Conservation (phyloP, 192 early-diverging fungal genomes). For the Ambispora gerdemannii region DNA sequence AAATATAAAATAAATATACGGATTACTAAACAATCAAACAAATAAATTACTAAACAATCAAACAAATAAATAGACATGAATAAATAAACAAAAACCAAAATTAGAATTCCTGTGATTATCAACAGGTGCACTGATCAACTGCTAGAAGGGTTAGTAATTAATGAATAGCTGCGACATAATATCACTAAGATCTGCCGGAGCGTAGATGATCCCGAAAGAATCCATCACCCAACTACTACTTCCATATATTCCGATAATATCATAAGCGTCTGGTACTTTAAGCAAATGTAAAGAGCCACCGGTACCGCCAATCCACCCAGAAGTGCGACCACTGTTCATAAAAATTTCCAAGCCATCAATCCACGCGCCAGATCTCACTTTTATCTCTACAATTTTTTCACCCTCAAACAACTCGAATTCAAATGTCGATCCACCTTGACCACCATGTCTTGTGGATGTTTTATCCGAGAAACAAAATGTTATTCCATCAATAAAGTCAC, state of each 20-base stretch:
- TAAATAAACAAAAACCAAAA: too few relatives aligned
- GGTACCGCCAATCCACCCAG: conserved; percentile 55
- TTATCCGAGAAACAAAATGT: conserved; percentile 47
- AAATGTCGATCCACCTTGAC: conserved; percentile 36
- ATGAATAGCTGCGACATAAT: too few relatives aligned
- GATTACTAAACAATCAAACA: too few relatives aligned
- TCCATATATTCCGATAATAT: conserved; percentile 55
- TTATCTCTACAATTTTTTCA: conserved; percentile 48
- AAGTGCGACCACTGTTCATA: conserved; percentile 46
- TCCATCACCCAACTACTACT: conserved; percentile 1
- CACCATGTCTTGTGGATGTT: conserved; percentile 40
- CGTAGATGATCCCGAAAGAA: neutral
- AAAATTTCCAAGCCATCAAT: conserved; percentile 61
- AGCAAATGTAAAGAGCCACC: conserved; percentile 47
- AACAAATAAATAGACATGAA: too few relatives aligned
- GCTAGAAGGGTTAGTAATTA: too few relatives aligned
- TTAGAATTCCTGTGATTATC: too few relatives aligned
- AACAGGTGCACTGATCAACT: too few relatives aligned
- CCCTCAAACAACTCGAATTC: conserved; percentile 42
- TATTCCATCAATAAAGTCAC: conserved; percentile 52
- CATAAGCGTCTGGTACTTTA: conserved; percentile 48
- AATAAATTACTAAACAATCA: too few relatives aligned
- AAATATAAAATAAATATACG: too few relatives aligned
- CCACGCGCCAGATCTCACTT: conserved; percentile 55
- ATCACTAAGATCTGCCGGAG: too few relatives aligned